These are phyloP conservation scores for Platismatia glauca DNA, from an alignment of 495 filamentous ascomycete species.

Conservation along the genomic window DNA sequence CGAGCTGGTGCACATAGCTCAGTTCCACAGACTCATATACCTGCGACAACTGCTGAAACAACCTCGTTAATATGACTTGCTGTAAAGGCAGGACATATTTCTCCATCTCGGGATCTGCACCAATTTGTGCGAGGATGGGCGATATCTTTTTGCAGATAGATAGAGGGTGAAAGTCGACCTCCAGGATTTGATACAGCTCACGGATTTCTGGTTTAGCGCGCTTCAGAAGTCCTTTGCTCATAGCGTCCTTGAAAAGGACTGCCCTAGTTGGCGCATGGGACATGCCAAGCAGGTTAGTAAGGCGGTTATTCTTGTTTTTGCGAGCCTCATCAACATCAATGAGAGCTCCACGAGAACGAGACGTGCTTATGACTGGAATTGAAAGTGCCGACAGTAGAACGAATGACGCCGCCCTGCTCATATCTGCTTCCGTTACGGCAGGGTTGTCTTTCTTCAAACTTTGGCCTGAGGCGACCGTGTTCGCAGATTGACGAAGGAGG, in stretches of 20 bases:
- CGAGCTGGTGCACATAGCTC: constrained; percentile 84
- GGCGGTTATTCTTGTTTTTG: constrained; percentile 96
- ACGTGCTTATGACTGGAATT: constrained; percentile 97
- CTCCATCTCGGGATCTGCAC: constrained; percentile 89
- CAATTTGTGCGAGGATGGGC: constrained; percentile 88
- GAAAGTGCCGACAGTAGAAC: constrained; percentile 92
- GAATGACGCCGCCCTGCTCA: constrained; percentile 82
- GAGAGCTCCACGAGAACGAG: constrained; percentile 87
- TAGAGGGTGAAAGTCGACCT: constrained; percentile 97
- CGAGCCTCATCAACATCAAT: constrained; percentile 94
- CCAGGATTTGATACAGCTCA: constrained; percentile 93
- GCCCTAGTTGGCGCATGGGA: constrained; percentile 76
- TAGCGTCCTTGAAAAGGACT: constrained; percentile 85
- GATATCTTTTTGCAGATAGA: constrained; percentile 99
- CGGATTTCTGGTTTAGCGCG: constrained; percentile 88
- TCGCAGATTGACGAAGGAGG: constrained; percentile 84
- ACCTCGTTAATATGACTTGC: constrained; percentile 93
- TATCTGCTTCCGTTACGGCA: constrained; percentile 74
- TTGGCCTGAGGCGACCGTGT: constrained; percentile 72
- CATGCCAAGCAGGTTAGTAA: constrained; percentile 95
- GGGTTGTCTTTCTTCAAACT: constrained; percentile 91
- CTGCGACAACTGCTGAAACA: constrained; percentile 98
- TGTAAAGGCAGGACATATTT: constrained; percentile 91
- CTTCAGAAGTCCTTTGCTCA: constrained; percentile 88
- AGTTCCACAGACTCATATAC: constrained; percentile 98